phyloP scores from a whole-genome alignment of 768 basidiomycete species.

The Tulasnella sp. region DNA sequence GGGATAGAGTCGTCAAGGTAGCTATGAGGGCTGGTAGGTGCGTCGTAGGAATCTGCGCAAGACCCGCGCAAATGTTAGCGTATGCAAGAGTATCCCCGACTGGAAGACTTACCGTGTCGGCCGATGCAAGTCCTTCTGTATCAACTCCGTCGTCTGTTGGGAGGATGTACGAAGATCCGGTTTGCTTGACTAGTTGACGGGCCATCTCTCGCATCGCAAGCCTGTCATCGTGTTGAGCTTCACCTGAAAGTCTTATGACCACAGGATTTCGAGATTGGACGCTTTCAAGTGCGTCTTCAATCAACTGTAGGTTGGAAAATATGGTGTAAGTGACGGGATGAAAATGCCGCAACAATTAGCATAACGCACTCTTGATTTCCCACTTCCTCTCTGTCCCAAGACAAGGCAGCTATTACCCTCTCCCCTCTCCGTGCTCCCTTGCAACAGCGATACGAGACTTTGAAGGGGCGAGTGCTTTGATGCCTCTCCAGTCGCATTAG shows the following conservation, averaged over 20 bases:
- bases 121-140: constrained; percentile 25
- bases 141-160: constrained; percentile 28
- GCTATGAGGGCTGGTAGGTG: constrained; percentile 70
- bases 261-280: constrained; percentile 44
- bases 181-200: constrained; percentile 69
- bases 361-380: constrained; percentile 64
- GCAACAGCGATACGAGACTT: constrained; percentile 56
- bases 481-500: constrained; percentile 26
- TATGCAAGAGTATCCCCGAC: background rate
- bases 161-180: constrained; percentile 46
- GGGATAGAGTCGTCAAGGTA: constrained; percentile 65
- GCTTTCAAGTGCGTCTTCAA: constrained; percentile 47
- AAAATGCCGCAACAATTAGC: background rate
- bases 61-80: constrained; percentile 26
- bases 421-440: constrained; percentile 65
- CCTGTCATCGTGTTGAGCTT: constrained; percentile 76
- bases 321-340: background rate
- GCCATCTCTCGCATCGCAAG: constrained; percentile 91
- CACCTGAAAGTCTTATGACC: constrained; percentile 74
- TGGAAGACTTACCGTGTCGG: background rate
- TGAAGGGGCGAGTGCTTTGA: constrained; percentile 29
- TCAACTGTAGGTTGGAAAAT: constrained; percentile 38
- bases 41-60: constrained; percentile 49
- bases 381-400: constrained; percentile 76
- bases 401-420: constrained; percentile 93